Conservation (phyloP, 2,329 filamentous ascomycete species). For the Pseudogymnoascus sp. region DNA sequence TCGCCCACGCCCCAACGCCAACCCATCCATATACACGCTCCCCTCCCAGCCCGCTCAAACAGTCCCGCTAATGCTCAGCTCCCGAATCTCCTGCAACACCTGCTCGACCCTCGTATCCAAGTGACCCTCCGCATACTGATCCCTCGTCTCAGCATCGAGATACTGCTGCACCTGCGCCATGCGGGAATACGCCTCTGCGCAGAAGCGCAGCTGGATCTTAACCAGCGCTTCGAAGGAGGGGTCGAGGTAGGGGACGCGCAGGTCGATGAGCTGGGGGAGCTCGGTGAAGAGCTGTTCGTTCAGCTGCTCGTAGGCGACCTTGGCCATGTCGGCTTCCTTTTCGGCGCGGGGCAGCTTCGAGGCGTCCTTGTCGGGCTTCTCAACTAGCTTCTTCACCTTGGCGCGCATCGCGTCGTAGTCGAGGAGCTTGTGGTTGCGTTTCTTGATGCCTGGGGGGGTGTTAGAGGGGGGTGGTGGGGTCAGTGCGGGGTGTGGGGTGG, state of each 20-base stretch:
- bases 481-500: conserved; percentile 9
- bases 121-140: conserved; percentile 91
- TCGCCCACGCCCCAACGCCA: conserved; percentile 62
- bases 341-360: conserved; percentile 93
- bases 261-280: conserved; percentile 89
- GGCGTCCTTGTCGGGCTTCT: conserved; percentile 98
- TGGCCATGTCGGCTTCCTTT: conserved; percentile 92
- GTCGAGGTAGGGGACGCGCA: conserved; percentile 93
- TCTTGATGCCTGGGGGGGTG: conserved; percentile 71
- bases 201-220: conserved; percentile 97
- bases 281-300: conserved; percentile 94
- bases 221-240: conserved; percentile 96
- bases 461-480: not conserved
- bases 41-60: conserved; percentile 43
- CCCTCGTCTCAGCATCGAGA: conserved; percentile 86
- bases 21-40: conserved; percentile 76
- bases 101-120: conserved; percentile 88
- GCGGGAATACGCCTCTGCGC: conserved; percentile 89
- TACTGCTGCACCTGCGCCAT: conserved; percentile 99
- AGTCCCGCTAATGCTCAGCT: conserved; percentile 80
- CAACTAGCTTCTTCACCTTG: conserved; percentile 92
- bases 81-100: conserved; percentile 91
- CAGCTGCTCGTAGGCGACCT: conserved; percentile 85
- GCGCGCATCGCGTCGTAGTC: conserved; percentile 95
- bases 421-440: conserved; percentile 94